Percentiles rank a stretch among this genome's conserved stretches.
Conservation (phyloP, 225 moss, liverwort and hornwort genomes). For the Pseudoscleropodium purum region DNA sequence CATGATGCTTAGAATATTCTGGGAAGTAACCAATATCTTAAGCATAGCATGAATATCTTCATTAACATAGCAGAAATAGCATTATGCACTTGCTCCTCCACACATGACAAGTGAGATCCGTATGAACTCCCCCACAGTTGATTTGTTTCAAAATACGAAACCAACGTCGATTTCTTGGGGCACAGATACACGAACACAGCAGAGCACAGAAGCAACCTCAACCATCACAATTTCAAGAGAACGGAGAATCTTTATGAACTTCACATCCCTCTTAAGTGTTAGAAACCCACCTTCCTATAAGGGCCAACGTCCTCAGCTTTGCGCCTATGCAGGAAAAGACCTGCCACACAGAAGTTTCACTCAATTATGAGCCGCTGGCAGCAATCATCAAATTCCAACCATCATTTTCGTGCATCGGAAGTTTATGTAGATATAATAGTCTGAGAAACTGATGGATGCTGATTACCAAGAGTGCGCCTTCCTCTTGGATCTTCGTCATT, state of each 20-base stretch:
- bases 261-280: neutral
- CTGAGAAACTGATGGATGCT: neutral
- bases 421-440: neutral
- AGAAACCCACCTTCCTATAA: slow-evolving; percentile 27
- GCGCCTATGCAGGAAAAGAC: slow-evolving; percentile 43
- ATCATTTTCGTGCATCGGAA: neutral
- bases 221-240: neutral
- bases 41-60: neutral
- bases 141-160: neutral
- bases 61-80: neutral
- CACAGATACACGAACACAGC: neutral
- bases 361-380: neutral
- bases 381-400: neutral
- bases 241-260: neutral
- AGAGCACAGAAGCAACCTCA: neutral
- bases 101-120: neutral
- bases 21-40: neutral
- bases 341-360: neutral
- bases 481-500: slow-evolving; percentile 49
- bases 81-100: neutral
- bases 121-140: neutral
- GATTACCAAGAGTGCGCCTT: slow-evolving; percentile 42
- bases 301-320: slow-evolving; percentile 47
- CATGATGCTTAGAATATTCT: neutral
- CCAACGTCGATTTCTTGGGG: neutral